These are phyloP conservation scores for Calocybe indica DNA, from an alignment of 768 basidiomycete genomes.

Conservation along the genomic window DNA sequence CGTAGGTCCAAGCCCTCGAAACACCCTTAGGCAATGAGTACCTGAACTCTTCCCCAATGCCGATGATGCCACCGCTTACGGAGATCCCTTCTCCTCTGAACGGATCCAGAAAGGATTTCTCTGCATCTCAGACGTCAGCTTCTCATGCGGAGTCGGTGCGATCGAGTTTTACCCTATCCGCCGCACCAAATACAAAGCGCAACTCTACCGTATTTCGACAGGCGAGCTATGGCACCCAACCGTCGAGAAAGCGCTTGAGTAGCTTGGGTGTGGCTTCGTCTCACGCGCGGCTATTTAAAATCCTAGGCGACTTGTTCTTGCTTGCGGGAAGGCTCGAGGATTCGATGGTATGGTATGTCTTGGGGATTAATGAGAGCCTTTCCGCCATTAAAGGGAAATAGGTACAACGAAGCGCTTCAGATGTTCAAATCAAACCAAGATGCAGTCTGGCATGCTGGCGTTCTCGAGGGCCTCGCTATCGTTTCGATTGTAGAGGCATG, in stretches of 20 bases:
- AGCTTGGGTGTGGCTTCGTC: slow-evolving; percentile 66
- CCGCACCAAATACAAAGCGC: slow-evolving; percentile 43
- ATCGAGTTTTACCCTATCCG: slow-evolving; percentile 26
- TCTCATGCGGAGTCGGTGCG: slow-evolving; percentile 53
- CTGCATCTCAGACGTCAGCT: slow-evolving; percentile 41
- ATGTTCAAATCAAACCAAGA: slow-evolving; percentile 75
- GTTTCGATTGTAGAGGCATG: slow-evolving; percentile 79
- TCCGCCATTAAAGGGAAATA: slow-evolving; percentile 22
- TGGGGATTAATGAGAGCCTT: not conserved
- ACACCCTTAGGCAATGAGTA: slow-evolving; percentile 83
- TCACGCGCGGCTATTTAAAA: slow-evolving; percentile 82
- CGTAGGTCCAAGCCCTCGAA: slow-evolving; percentile 73
- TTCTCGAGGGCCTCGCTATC: slow-evolving; percentile 81
- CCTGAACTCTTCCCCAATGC: slow-evolving; percentile 64
- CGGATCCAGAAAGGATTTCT: slow-evolving; percentile 35
- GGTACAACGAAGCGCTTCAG: slow-evolving; percentile 82
- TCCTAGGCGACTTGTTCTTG: slow-evolving; percentile 84
- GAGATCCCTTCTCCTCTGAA: slow-evolving; percentile 59
- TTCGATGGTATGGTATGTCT: slow-evolving; percentile 65
- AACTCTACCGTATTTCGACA: slow-evolving; percentile 53
- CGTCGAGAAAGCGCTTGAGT: slow-evolving; percentile 57
- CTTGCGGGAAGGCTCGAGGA: slow-evolving; percentile 84
- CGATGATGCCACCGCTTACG: slow-evolving; percentile 50
- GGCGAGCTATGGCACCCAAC: slow-evolving; percentile 39
- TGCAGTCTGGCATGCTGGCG: slow-evolving; percentile 83